Base-by-base conservation (phyloP, 148 eudicot species). In the Chenopodium formosanum region DNA sequence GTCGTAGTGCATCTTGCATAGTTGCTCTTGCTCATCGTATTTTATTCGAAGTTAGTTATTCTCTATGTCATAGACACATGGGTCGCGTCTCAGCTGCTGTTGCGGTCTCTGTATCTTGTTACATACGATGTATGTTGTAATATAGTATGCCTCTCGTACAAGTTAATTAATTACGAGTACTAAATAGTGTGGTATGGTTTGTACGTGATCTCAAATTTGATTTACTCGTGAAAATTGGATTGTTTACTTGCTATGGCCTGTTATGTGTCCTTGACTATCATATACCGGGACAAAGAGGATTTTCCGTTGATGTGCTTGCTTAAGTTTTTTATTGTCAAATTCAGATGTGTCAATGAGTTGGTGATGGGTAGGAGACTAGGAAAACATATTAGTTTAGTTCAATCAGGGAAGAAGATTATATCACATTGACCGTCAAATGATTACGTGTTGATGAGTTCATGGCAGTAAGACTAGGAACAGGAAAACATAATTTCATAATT, bases 11-110 rank as follows among this genome's bases (percentile, higher is more conserved):
- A 50, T 56, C 10, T 50, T n/a, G 77, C 70, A 50, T 72, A 44
- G 22, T 77, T 27, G 29, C 29, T 27, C 29, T 27, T 27, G 29
- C 29, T 27, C 29, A 23, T 12, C 69, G 3, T 81, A 27, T 65
- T 9, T 73, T 58, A 46, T 7, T 22, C 32, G 16, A 12, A 52
- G 56, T 50, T 52, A 4, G 37, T 69, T 20, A 6, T 2, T 77
- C 34, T n/a, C 29, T 22, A 76, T 56, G 22, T 67, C 9, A 14
- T 76, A 62, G 32, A 9, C 32, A 40, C 50, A 20, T 63, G 44
- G 79, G 79, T 40, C 44, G 20, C 44, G 20, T 63, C 17, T 76
- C 50, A 72, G 52, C 52, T 46, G 52, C 75, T 53, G 14, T 67
- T 67, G 37, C 37, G 14, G 29, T 29, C 29, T 29, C 32, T 67